A percentile compares a stretch with the other conserved stretches of the same genome.
These are phyloP conservation scores for Camellia japonica DNA, from an alignment of 148 eudicot species.

Conservation along the genomic window DNA sequence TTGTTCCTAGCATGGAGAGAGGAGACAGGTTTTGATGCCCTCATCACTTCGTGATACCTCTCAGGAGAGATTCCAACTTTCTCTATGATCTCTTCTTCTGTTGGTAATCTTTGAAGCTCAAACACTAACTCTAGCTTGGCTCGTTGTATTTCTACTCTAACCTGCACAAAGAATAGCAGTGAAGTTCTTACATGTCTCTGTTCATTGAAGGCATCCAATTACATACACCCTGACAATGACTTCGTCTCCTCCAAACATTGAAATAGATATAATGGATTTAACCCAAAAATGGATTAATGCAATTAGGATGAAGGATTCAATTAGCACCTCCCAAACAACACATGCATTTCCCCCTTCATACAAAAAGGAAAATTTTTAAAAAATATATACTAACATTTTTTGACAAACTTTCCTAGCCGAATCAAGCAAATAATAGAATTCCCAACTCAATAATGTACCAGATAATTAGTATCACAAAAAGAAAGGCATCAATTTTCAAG, in stretches of 20 bases:
- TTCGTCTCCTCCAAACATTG: background rate
- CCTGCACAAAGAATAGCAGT: slow-evolving; percentile 43
- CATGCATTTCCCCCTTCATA: background rate
- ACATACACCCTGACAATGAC: background rate
- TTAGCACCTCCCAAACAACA: background rate
- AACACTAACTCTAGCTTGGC: slow-evolving; percentile 64
- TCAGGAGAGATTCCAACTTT: slow-evolving; percentile 68
- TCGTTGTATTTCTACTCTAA: slow-evolving; percentile 71
- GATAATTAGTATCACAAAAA: background rate
- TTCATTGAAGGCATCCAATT: background rate
- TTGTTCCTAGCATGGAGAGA: slow-evolving; percentile 62
- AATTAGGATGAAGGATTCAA: slow-evolving; percentile 4
- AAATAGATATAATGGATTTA: background rate
- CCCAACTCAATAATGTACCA: background rate
- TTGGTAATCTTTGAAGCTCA: slow-evolving; percentile 71
- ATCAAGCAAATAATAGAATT: background rate
- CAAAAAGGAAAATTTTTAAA: background rate
- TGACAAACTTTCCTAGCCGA: background rate
- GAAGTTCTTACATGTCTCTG: background rate
- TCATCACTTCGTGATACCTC: slow-evolving; percentile 78
- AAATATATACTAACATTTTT: background rate
- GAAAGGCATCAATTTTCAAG: background rate
- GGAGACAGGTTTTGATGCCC: slow-evolving; percentile 55
- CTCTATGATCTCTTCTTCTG: slow-evolving; percentile 61
- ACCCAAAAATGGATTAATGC: background rate